phyloP scores from a whole-genome alignment of 2,329 filamentous ascomycete species.

The Allantophomopsis cytisporea region DNA sequence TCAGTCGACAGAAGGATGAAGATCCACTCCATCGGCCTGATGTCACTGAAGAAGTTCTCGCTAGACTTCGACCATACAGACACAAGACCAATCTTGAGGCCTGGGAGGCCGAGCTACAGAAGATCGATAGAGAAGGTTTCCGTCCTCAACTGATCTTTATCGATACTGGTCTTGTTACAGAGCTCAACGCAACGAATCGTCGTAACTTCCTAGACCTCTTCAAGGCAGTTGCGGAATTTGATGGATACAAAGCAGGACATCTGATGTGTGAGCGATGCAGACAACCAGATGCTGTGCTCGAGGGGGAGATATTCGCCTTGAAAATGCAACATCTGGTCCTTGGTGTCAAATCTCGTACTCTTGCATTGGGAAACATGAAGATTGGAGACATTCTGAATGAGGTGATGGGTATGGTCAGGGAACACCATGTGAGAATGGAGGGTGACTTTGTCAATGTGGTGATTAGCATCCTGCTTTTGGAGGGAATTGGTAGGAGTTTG shows the following conservation, averaged over 20 bases:
- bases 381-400: constrained; percentile 91
- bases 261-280: constrained; percentile 94
- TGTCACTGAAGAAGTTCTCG: constrained; percentile 77
- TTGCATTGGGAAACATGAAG: constrained; percentile 86
- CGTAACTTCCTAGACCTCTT: constrained; percentile 91
- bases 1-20: constrained; percentile 21
- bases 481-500: constrained; percentile 81
- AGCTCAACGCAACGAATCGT: constrained; percentile 77
- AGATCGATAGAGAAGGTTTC: constrained; percentile 79
- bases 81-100: constrained; percentile 44
- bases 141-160: constrained; percentile 94
- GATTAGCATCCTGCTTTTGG: constrained; percentile 81
- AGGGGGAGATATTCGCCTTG: constrained; percentile 81
- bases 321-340: constrained; percentile 96
- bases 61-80: constrained; percentile 62
- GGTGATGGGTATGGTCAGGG: constrained; percentile 81
- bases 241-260: constrained; percentile 87
- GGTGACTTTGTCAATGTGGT: constrained; percentile 98
- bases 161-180: constrained; percentile 88
- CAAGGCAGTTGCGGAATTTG: constrained; percentile 89
- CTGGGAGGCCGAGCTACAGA: constrained; percentile 62
- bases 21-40: constrained; percentile 42
- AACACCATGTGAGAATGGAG: constrained; percentile 86
- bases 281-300: constrained; percentile 79
- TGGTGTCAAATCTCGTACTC: constrained; percentile 77